Conservation (phyloP, 2,329 filamentous ascomycete genomes). For the Paraconiothyrium sp. region DNA sequence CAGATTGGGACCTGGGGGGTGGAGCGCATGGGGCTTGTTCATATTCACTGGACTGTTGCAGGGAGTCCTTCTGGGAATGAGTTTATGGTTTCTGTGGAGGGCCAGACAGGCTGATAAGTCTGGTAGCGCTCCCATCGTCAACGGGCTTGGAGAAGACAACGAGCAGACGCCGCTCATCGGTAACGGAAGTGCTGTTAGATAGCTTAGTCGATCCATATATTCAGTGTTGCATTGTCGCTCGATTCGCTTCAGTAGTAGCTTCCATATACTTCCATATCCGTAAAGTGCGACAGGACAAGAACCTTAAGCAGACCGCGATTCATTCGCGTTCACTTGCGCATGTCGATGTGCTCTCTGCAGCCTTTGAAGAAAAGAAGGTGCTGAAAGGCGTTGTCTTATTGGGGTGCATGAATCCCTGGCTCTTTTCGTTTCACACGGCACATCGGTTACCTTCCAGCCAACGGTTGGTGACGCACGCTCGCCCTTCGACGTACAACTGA, state of each 20-base stretch:
- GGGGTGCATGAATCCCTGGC: neutral
- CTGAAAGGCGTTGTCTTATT: neutral
- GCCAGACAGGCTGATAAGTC: slow-evolving; percentile 46
- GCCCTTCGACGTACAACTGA: neutral
- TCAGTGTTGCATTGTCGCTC: neutral
- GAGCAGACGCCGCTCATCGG: slow-evolving; percentile 30
- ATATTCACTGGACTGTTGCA: slow-evolving; percentile 87
- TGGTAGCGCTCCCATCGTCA: slow-evolving; percentile 13
- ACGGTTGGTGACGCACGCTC: neutral
- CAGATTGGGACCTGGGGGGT: slow-evolving; percentile 81
- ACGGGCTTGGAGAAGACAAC: slow-evolving; percentile 16
- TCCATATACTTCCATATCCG: neutral
- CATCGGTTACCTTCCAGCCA: neutral
- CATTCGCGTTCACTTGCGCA: no score
- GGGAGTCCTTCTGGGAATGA: slow-evolving; percentile 81
- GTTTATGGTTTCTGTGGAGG: slow-evolving; percentile 75
- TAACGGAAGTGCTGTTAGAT: slow-evolving; percentile 13
- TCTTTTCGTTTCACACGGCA: slow-evolving; percentile 1
- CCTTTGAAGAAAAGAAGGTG: no score
- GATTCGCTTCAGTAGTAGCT: neutral
- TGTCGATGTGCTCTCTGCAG: no score
- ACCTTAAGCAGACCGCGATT: no score
- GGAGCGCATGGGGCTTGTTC: slow-evolving; percentile 96
- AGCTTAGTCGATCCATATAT: neutral
- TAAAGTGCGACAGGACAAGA: neutral